Conservation (phyloP, 2,329 filamentous ascomycete genomes). For the Cladosporium sp. region DNA sequence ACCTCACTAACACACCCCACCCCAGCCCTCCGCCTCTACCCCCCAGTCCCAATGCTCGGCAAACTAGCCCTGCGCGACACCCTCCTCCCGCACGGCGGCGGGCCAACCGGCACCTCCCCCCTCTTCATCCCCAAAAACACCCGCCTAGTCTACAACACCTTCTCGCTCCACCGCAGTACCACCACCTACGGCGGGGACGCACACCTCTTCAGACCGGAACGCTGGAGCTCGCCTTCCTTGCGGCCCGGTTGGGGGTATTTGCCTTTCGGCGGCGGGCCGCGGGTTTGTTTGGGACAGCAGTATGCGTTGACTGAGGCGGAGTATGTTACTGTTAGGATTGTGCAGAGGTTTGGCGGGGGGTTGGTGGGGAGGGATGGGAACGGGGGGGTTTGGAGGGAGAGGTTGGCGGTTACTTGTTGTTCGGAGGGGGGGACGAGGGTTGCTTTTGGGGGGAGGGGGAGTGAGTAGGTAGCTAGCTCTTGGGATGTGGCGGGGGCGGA, state of each 20-base stretch:
- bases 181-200: constrained; percentile 30
- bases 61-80: constrained; percentile 68
- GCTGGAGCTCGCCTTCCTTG: constrained; percentile 18
- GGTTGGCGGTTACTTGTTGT: constrained; percentile 13
- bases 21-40: constrained; percentile 60
- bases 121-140: constrained; percentile 38
- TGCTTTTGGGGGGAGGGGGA: not conserved
- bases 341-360: constrained; percentile 13
- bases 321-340: constrained; percentile 14
- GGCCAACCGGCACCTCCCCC: constrained; percentile 47
- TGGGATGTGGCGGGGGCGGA: no score
- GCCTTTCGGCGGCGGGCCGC: constrained; percentile 16
- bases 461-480: not conserved
- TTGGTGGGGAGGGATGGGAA: constrained; percentile 12
- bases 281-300: constrained; percentile 17
- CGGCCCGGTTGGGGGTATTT: constrained; percentile 14
- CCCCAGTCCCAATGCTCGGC: constrained; percentile 70
- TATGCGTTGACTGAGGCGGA: constrained; percentile 15
- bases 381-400: constrained; percentile 12
- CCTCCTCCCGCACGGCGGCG: constrained; percentile 61
- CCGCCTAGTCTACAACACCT: constrained; percentile 22
- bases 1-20: not conserved
- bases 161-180: constrained; percentile 25
- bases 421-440: constrained; percentile 10
- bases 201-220: constrained; percentile 27